Percentiles rank a stretch among this genome's conserved stretches.
Evolutionary conservation across 306 rosid species (phyloP).

Genomic region (Dryas alaskensis): DNA sequence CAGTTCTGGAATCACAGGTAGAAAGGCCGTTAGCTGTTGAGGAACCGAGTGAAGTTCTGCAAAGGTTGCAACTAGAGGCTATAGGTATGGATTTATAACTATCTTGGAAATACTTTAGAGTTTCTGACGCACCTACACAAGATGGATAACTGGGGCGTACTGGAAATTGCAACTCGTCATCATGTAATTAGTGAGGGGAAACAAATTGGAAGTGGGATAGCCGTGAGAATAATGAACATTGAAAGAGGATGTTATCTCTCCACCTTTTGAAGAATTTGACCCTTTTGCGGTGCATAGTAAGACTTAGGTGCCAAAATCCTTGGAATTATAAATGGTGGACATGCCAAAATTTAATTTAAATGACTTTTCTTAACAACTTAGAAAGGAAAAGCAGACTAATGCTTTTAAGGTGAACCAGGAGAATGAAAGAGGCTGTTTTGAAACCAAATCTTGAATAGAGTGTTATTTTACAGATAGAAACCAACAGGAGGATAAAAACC

Average conservation of each 20-base stretch:
- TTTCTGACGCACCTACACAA: background rate
- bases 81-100: conserved; percentile 48
- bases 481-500: background rate
- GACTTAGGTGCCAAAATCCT: background rate
- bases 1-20: conserved; percentile 29
- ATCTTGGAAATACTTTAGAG: conserved; percentile 1
- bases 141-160: background rate
- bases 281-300: background rate
- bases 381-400: background rate
- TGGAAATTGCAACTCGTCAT: background rate
- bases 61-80: conserved; percentile 61
- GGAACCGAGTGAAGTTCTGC: conserved; percentile 44
- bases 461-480: background rate
- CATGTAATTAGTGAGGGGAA: background rate
- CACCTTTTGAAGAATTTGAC: background rate
- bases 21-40: conserved; percentile 48
- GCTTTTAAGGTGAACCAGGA: background rate
- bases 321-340: background rate
- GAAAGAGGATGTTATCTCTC: background rate
- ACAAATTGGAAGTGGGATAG: background rate
- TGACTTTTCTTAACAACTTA: background rate
- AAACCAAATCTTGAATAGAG: background rate
- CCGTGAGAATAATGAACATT: background rate
- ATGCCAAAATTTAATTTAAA: background rate
- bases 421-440: background rate